A percentile compares a stretch with the other conserved stretches of the same genome.
Conservation (phyloP, 371 early-diverging fungal genomes). For the Zopfochytrium polystomum region DNA sequence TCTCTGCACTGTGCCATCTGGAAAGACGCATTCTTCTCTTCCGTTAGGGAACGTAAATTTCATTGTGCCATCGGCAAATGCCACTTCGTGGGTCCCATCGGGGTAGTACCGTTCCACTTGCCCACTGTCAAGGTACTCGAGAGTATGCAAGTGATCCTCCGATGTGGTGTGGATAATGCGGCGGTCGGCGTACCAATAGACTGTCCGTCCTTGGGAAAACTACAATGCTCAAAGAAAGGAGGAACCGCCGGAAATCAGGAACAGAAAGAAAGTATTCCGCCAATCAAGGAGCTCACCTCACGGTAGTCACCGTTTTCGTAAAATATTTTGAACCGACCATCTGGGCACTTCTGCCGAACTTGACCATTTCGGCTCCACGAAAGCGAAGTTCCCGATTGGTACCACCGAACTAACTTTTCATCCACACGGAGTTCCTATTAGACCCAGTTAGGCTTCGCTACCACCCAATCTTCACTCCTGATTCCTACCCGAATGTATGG, state of each 20-base stretch:
- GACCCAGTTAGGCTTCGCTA: conserved; percentile 37
- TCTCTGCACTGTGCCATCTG: conserved; percentile 27
- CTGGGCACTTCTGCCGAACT: too few relatives aligned
- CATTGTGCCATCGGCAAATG: conserved; percentile 32
- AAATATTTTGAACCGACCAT: too few relatives aligned
- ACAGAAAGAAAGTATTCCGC: background rate
- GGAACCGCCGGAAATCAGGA: background rate
- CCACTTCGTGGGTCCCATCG: conserved; percentile 35
- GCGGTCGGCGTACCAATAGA: conserved; percentile 34
- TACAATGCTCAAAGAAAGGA: conserved; percentile 1
- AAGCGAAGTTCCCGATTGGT: conserved; percentile 25
- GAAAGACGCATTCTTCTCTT: conserved; percentile 24
- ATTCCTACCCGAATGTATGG: too few relatives aligned
- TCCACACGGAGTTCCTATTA: too few relatives aligned
- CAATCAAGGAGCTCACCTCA: conserved; percentile 12
- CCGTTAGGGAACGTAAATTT: conserved; percentile 14
- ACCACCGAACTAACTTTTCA: too few relatives aligned
- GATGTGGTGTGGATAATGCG: conserved; percentile 35
- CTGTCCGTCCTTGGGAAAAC: conserved; percentile 20
- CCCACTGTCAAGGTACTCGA: conserved; percentile 32
- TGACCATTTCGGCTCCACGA: conserved; percentile 12
- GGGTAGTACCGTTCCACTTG: conserved; percentile 36
- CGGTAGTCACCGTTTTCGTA: conserved; percentile 41
- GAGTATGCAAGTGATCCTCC: conserved; percentile 29
- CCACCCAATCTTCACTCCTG: conserved; percentile 25